Evolutionary conservation across 2,329 filamentous ascomycete species (phyloP), one percentile per base, ranked within the genome.

Genomic region (Huntiella abstrusa): DNA sequence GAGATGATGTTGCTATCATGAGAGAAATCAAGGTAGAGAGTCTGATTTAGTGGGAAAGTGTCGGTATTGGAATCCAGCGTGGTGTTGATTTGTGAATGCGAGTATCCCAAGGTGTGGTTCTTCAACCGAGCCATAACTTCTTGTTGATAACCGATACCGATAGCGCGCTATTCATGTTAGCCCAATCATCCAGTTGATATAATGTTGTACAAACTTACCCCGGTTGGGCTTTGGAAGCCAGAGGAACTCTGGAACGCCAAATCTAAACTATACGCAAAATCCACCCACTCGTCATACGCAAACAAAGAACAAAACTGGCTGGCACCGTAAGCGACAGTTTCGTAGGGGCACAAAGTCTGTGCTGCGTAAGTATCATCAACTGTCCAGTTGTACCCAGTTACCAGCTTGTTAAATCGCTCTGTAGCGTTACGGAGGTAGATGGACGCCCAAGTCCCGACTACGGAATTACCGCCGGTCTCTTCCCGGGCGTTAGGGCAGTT

Each of bases 1-100:
- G 71, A 70, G 53, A 78, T 66, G 50, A 83, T 82, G 56, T 81
- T 83, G 32, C 77, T 80, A 59, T 87, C 82, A 58, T 87, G 82
- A 12, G 73, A 77, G 58, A 86, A 86, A 63, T 86, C 82, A 43
- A 86, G 71, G 58, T 85, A 84, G 12, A 87, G 65, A 16, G 65
- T 70, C 57, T 87, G 83, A 56, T 84, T 73, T 3, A 82, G 61
- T 0, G 82, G 82, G 57, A 87, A 87, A 0, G 80, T 86, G 33
- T 64, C 64, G 0, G 68, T 68, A 58, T 70, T 82, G 55, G 68
- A 73, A 62, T 83, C 78, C 28, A 83, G 69, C 0, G 80, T 83
- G n/a, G 71, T 66, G 56, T 84, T 83, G 62, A 75, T 73, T 53
- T 75, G 70, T 1, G 70, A 73, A 19, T 66, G 66, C 0, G 69